These are phyloP conservation scores for Botrytis tulipae DNA, from an alignment of 2,329 filamentous ascomycete species.

Conservation along the genomic window DNA sequence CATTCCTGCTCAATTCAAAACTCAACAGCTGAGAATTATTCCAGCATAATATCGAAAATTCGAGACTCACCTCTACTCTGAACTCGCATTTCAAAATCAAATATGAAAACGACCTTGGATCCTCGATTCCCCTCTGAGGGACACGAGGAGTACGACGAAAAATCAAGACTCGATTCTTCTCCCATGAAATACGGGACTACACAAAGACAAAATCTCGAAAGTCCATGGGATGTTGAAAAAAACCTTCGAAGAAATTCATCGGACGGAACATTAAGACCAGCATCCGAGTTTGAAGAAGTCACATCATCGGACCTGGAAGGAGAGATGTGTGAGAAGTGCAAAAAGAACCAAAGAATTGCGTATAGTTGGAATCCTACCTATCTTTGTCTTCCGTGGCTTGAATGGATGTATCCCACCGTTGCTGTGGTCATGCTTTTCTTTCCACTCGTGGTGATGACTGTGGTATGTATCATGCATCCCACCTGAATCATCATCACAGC, in stretches of 20 bases:
- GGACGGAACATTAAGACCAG: background rate
- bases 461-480: background rate
- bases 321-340: background rate
- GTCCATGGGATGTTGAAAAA: background rate
- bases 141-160: background rate
- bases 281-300: background rate
- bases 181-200: background rate
- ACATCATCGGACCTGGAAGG: background rate
- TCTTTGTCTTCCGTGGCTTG: background rate
- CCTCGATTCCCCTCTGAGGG: background rate
- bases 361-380: background rate
- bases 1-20: background rate
- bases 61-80: background rate
- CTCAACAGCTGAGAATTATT: background rate
- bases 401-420: background rate
- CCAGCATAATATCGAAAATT: background rate
- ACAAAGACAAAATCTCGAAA: background rate
- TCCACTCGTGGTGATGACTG: background rate
- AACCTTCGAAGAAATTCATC: background rate
- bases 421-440: accelerated
- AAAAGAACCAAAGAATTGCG: background rate
- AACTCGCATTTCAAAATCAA: background rate
- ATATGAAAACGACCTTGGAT: background rate
- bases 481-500: background rate
- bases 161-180: background rate